A percentile compares a stretch with the other conserved stretches of the same genome.
Evolutionary conservation across 2,329 filamentous ascomycete species (phyloP).

Genomic region (Apiospora marii): DNA sequence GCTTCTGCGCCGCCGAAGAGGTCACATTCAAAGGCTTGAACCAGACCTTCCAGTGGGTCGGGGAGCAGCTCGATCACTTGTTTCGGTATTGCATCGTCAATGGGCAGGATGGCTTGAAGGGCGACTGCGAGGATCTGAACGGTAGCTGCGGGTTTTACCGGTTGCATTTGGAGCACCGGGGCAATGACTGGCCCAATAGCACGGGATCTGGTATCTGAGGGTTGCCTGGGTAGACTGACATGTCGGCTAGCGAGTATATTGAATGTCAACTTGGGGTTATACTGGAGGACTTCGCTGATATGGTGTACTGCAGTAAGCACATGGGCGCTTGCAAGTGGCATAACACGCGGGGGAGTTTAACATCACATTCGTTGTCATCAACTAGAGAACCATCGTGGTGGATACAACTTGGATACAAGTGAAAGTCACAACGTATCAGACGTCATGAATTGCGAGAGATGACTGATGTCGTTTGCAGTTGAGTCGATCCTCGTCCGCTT

Average conservation of each 20-base stretch:
- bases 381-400: neutral
- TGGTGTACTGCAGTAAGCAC: neutral
- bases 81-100: slow-evolving; percentile 17
- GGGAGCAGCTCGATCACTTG: slow-evolving; percentile 23
- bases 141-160: slow-evolving; percentile 27
- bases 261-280: too few relatives aligned
- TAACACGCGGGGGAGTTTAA: neutral
- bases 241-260: too few relatives aligned
- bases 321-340: neutral
- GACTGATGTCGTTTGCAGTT: neutral
- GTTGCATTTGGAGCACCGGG: slow-evolving; percentile 25
- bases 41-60: slow-evolving; percentile 23
- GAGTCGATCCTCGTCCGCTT: neutral
- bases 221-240: too few relatives aligned
- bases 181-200: neutral
- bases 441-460: neutral
- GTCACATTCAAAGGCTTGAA: slow-evolving; percentile 5
- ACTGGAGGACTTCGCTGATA: neutral
- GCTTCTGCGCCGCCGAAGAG: slow-evolving; percentile 22
- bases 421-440: neutral
- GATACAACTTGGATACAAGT: neutral
- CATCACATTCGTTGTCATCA: neutral
- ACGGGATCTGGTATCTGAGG: neutral
- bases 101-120: slow-evolving; percentile 25
- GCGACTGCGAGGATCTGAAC: slow-evolving; percentile 26